Evolutionary conservation across 1,284 basidiomycete genomes (phyloP), one percentile per base, ranked within the genome.

Genomic region (Apiotrichum montevideense): DNA sequence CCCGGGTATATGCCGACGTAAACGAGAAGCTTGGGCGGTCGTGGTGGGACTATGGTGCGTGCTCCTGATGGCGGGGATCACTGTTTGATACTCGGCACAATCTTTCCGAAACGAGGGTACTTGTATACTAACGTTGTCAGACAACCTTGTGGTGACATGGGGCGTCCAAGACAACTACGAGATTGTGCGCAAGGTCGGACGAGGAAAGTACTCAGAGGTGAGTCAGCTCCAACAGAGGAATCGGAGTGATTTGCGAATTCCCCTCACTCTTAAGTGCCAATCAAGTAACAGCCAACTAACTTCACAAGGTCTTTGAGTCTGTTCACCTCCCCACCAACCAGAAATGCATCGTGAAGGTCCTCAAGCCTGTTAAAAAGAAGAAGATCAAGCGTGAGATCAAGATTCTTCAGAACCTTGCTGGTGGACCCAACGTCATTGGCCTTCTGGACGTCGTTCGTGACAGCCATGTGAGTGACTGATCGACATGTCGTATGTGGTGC

Each of bases 341-440:
- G 75, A 94, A 96, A 78, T 96, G 94, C 77, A 94, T 98, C 77
- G 93, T 98, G 80, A 98, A 98, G 78, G 94, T 98, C 51, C 82
- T 98, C 63, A 98, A 98, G 78, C 96, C 96, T 1, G 95, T 98
- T 51, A 98, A 98, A 83, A 98, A 98, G 84, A 98, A 98, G 85
- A 98, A 98, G 81, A 98, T 98, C 79, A 98, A 98, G 81, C 84
- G 95, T 62, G 95, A 98, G 80, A 97, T 98, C 79, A 98, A 98
- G 82, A 97, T 98, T 67, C 79, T 98, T 41, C 93, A 96, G 77
- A 98, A 98, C 77, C 82, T 98, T 29, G 90, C 93, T 0, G 94
- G 95, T 34, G 96, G 96, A 21, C 94, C 94, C 9, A 74, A 98
- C 87, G 80, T 87, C 83, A 75, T 94, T 81, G 69, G 83, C 6